A percentile compares a stretch with the other conserved stretches of the same genome.
phyloP scores from a whole-genome alignment of 176 grass and related monocot species.

The maize (Zea mays) region DNA sequence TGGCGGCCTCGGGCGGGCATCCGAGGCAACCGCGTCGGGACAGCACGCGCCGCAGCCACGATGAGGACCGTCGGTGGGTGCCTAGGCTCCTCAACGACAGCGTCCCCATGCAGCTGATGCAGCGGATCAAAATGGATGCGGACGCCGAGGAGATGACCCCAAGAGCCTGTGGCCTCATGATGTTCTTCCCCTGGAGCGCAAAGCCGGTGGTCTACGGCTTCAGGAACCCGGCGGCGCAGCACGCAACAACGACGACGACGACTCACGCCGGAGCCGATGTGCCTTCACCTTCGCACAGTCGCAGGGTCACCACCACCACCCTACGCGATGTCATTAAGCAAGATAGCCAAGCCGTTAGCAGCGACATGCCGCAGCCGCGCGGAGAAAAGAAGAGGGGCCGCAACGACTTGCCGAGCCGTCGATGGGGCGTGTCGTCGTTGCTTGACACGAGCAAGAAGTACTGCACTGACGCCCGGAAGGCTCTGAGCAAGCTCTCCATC shows the following conservation, averaged over 20 bases:
- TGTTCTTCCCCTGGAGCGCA: slow-evolving; percentile 85
- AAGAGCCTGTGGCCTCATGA: slow-evolving; percentile 74
- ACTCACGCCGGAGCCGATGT: neutral
- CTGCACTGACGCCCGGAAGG: slow-evolving; percentile 54
- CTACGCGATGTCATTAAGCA: slow-evolving; percentile 35
- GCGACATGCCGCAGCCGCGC: slow-evolving; percentile 31
- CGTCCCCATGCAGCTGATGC: slow-evolving; percentile 34
- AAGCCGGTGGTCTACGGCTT: slow-evolving; percentile 62
- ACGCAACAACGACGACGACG: neutral
- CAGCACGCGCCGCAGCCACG: slow-evolving; percentile 25
- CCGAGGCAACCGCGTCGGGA: slow-evolving; percentile 22
- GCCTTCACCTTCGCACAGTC: slow-evolving; percentile 16
- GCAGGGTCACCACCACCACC: slow-evolving; percentile 14
- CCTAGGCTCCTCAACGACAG: slow-evolving; percentile 3
- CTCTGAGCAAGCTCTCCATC: slow-evolving; percentile 62
- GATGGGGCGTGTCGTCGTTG: slow-evolving; percentile 68
- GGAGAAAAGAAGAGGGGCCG: slow-evolving; percentile 50
- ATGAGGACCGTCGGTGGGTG: slow-evolving; percentile 20
- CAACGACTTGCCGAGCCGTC: slow-evolving; percentile 31
- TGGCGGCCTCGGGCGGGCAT: slow-evolving; percentile 40
- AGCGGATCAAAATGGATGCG: slow-evolving; percentile 38
- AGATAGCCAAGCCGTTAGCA: slow-evolving; percentile 7
- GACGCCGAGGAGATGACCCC: slow-evolving; percentile 57
- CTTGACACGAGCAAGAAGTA: slow-evolving; percentile 66
- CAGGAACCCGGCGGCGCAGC: slow-evolving; percentile 30